These are phyloP conservation scores for Phytophthora tentaculata DNA, from an alignment of 352 stramenopile genomes.

Conservation along the genomic window DNA sequence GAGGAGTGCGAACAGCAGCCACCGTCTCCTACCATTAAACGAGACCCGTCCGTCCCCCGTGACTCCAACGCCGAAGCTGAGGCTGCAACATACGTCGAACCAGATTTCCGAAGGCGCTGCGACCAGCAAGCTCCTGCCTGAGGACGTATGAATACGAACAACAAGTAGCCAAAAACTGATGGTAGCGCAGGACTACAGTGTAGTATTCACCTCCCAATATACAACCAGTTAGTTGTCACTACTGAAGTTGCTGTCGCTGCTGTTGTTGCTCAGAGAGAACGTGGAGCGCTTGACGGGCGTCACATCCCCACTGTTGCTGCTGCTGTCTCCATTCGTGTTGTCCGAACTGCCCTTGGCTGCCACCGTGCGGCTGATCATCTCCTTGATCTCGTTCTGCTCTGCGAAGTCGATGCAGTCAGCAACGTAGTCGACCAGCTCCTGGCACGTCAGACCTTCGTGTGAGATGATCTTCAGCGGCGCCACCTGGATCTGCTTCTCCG, in stretches of 20 bases:
- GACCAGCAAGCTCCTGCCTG: conserved; percentile 16
- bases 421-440: conserved; percentile 88
- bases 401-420: conserved; percentile 76
- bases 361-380: conserved; percentile 34
- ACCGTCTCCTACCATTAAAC: conserved; percentile 80
- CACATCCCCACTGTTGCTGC: conserved; percentile 33
- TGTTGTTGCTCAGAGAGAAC: conserved; percentile 67
- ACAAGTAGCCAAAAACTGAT: not conserved
- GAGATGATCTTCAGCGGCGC: conserved; percentile 87
- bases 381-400: conserved; percentile 63
- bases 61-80: conserved; percentile 10
- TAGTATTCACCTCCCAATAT: not conserved
- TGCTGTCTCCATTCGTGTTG: conserved; percentile 28
- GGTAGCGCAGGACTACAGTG: conserved; percentile 20
- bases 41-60: conserved; percentile 52
- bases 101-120: conserved; percentile 11
- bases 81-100: conserved; percentile 13
- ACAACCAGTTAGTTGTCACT: conserved; percentile 33
- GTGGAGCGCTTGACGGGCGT: conserved; percentile 56
- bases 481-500: conserved; percentile 69
- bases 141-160: not conserved
- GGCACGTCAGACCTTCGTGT: conserved; percentile 78
- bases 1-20: conserved; percentile 81
- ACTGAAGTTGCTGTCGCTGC: conserved; percentile 56
- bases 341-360: conserved; percentile 39